Conservation (phyloP, 78 protist species). For the Dictyostelium citrinum region DNA sequence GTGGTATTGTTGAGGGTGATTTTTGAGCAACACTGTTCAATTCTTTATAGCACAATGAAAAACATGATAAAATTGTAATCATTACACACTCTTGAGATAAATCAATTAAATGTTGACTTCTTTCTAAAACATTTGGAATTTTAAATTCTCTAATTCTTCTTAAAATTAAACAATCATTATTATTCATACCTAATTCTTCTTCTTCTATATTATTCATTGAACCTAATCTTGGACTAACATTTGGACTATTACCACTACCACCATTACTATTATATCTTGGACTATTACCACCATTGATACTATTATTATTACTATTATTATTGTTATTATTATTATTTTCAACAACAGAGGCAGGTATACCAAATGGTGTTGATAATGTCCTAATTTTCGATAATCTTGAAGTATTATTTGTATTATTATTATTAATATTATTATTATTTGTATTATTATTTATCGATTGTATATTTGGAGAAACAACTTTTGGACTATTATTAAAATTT, state of each 20-base stretch:
- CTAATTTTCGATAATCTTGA: background rate
- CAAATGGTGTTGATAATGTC: slow-evolving; percentile 22
- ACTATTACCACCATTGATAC: background rate
- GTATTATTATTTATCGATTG: background rate
- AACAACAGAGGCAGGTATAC: background rate
- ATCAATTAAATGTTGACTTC: slow-evolving; percentile 30
- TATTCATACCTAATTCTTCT: background rate
- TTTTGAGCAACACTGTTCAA: background rate
- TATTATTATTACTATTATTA: background rate
- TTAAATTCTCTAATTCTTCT: background rate
- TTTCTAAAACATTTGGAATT: slow-evolving; percentile 3
- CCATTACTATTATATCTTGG: background rate
- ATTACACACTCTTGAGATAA: slow-evolving; percentile 48
- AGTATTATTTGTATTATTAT: background rate
- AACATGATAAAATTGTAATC: slow-evolving; percentile 22
- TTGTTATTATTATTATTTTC: background rate
- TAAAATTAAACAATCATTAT: background rate
- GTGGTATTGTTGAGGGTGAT: background rate
- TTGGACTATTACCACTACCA: background rate
- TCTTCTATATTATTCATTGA: background rate
- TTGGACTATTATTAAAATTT: background rate
- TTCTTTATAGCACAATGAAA: slow-evolving; percentile 9
- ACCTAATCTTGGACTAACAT: background rate
- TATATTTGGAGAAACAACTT: background rate
- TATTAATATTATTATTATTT: background rate